Evolutionary conservation across 2,329 filamentous ascomycete species (phyloP).

Genomic region (Xylaria hypoxylon): DNA sequence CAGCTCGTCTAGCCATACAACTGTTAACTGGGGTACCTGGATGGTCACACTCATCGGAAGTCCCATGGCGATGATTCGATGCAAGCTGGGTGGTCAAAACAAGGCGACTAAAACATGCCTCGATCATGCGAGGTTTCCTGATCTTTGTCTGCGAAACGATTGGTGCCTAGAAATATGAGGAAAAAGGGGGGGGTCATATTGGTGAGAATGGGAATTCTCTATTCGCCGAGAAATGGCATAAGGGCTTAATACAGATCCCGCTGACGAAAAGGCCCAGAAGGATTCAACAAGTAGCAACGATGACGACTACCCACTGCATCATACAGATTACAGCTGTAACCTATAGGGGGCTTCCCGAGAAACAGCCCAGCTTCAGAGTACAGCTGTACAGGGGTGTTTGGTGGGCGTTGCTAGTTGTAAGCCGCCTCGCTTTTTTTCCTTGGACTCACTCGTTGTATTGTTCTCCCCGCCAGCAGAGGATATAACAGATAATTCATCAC

Average conservation of each 20-base stretch:
- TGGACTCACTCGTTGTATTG: background rate
- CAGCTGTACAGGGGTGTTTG: slow-evolving; percentile 16
- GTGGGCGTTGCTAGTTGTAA: background rate
- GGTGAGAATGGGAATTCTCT: slow-evolving; percentile 21
- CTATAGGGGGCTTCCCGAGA: slow-evolving; percentile 12
- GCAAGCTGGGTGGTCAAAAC: slow-evolving; percentile 28
- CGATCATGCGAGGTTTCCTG: slow-evolving; percentile 20
- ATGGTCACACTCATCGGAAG: background rate
- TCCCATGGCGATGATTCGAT: slow-evolving; percentile 23
- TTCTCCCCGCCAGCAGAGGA: background rate
- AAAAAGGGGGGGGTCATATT: slow-evolving; percentile 6
- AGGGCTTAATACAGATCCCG: background rate
- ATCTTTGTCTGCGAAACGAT: slow-evolving; percentile 2
- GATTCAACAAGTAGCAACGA: slow-evolving; percentile 16
- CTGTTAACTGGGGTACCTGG: slow-evolving; percentile 20
- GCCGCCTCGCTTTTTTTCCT: slow-evolving; percentile 32
- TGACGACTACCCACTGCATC: background rate
- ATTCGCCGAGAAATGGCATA: slow-evolving; percentile 17
- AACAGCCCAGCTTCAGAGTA: slow-evolving; percentile 5
- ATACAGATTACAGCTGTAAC: slow-evolving; percentile 8
- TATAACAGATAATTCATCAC: background rate
- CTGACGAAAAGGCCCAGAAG: slow-evolving; percentile 17
- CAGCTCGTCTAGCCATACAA: slow-evolving; percentile 19
- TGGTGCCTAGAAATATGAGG: slow-evolving; percentile 13
- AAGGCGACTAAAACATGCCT: slow-evolving; percentile 7